These are phyloP conservation scores for Lagenidium giganteum DNA, from an alignment of 352 stramenopile genomes.

Conservation along the genomic window DNA sequence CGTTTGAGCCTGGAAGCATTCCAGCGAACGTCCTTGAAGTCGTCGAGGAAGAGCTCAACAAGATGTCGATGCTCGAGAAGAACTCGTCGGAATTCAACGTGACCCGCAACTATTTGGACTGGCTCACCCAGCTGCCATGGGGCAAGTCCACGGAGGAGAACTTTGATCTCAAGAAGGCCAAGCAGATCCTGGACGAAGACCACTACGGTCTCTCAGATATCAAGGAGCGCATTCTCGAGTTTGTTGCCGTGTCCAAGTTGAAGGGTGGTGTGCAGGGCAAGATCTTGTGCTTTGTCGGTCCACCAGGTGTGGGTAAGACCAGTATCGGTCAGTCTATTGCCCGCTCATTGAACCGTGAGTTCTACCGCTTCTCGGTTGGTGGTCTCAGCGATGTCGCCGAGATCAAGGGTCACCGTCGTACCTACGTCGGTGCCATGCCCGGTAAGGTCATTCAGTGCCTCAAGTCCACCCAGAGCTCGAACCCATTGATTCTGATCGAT, in stretches of 20 bases:
- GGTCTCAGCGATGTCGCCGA: constrained; percentile 96
- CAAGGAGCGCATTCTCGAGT: constrained; percentile 99
- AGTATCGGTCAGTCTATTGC: constrained; percentile 97
- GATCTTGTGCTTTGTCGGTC: constrained; percentile 96
- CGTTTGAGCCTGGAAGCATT: constrained; percentile 55
- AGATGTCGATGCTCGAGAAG: constrained; percentile 97
- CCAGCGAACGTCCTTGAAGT: constrained; percentile 84
- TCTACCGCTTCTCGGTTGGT: constrained; percentile 98
- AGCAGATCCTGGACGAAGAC: constrained; percentile 93
- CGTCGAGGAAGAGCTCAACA: constrained; percentile 98
- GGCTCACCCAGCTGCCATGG: constrained; percentile 97
- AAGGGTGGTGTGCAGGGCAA: constrained; percentile 95
- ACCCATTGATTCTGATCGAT: constrained; percentile 99
- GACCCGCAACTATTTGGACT: constrained; percentile 98
- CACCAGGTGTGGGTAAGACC: constrained; percentile 91
- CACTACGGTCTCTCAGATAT: constrained; percentile 98
- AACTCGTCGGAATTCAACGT: constrained; percentile 99
- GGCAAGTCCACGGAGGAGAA: constrained; percentile 94
- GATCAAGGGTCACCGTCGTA: constrained; percentile 98
- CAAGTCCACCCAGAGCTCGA: constrained; percentile 95
- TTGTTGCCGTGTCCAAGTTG: constrained; percentile 98
- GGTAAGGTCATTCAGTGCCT: constrained; percentile 99
- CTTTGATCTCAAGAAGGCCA: constrained; percentile 93
- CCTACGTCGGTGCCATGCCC: constrained; percentile 98
- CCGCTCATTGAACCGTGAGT: constrained; percentile 94